Evolutionary conservation across 116 monocot species (phyloP).

Genomic region (Phalaenopsis hybrid): DNA sequence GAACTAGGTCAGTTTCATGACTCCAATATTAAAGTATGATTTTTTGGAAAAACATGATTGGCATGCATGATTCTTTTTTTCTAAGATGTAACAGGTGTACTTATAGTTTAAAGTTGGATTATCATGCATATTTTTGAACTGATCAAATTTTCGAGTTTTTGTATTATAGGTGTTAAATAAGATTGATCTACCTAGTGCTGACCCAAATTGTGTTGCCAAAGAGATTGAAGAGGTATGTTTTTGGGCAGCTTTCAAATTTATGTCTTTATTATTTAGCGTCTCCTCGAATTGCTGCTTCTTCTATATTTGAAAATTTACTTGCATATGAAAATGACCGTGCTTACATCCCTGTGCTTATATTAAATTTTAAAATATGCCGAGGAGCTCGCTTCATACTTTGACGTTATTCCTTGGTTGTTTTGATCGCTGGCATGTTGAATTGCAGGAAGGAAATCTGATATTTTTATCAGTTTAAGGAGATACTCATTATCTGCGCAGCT

Average conservation of each 20-base stretch:
- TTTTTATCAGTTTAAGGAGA: neutral
- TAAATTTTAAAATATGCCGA: neutral
- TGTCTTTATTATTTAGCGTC: neutral
- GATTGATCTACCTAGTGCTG: constrained; percentile 94
- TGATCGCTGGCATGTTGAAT: neutral
- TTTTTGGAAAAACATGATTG: no score
- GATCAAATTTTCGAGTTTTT: neutral
- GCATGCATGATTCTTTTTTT: no score
- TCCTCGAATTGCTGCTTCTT: neutral
- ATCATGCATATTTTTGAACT: no score
- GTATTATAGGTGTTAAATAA: constrained; percentile 77
- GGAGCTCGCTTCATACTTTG: neutral
- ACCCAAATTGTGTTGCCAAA: constrained; percentile 58
- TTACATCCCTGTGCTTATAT: neutral
- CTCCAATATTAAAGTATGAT: no score
- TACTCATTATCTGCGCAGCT: neutral
- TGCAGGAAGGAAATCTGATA: neutral
- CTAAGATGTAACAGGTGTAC: no score
- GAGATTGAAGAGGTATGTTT: constrained; percentile 88
- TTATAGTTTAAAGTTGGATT: no score
- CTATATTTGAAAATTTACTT: neutral
- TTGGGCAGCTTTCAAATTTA: neutral
- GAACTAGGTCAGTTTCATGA: no score
- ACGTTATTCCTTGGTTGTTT: neutral
- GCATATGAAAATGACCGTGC: neutral